Evolutionary conservation across 768 basidiomycete species (phyloP).

Genomic region (Chalciporus pseudorubinellus): DNA sequence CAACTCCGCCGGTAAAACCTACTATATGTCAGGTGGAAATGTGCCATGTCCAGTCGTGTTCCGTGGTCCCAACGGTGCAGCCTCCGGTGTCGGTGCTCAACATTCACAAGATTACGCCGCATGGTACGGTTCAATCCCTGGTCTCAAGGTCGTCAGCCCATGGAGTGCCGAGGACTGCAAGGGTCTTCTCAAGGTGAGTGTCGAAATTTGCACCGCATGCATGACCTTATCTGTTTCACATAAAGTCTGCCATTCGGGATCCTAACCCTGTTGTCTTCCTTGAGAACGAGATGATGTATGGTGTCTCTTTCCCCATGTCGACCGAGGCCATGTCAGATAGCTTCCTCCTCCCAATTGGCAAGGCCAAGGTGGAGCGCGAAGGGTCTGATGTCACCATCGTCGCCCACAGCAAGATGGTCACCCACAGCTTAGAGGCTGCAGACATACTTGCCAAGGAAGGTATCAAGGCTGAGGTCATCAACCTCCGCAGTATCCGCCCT

Average conservation of each 20-base stretch:
- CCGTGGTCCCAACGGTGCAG: conserved; percentile 99
- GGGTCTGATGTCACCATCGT: conserved; percentile 95
- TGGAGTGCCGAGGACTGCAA: conserved; percentile 99
- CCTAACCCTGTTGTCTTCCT: conserved; percentile 98
- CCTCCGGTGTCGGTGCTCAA: conserved; percentile 93
- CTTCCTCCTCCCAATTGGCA: conserved; percentile 95
- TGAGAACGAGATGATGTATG: conserved; percentile 99
- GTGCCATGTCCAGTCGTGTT: conserved; percentile 98
- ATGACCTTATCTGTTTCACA: background rate
- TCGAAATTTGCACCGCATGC: background rate
- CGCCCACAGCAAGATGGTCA: conserved; percentile 98
- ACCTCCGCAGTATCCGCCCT: conserved; percentile 92
- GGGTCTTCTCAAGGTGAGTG: conserved; percentile 86
- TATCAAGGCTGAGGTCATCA: conserved; percentile 96
- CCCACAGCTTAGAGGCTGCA: conserved; percentile 91
- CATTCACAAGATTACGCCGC: conserved; percentile 98
- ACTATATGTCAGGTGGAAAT: conserved; percentile 99
- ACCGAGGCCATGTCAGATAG: conserved; percentile 92
- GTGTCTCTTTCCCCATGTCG: conserved; percentile 95
- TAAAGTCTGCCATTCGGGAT: conserved; percentile 91
- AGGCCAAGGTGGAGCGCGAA: conserved; percentile 92
- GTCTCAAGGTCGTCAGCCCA: conserved; percentile 95
- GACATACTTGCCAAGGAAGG: conserved; percentile 93
- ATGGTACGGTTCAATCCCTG: conserved; percentile 92
- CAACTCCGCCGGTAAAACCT: conserved; percentile 99